A percentile compares a stretch with the other conserved stretches of the same genome.
phyloP scores from a whole-genome alignment of 805 yeast species.

The Dipodascus geniculatus region DNA sequence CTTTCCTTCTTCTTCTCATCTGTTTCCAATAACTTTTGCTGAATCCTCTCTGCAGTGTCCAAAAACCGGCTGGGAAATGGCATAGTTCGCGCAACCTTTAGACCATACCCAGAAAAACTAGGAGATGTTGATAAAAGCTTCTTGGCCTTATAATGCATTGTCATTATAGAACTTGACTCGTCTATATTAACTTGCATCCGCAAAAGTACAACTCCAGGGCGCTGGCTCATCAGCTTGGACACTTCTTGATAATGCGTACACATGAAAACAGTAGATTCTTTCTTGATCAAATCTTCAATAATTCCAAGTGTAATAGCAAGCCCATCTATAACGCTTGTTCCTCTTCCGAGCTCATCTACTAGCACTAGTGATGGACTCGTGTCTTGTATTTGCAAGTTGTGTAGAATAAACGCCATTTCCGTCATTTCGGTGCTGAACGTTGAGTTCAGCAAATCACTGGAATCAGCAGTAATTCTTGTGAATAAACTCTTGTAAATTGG shows the following conservation, averaged over 20 bases:
- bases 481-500: constrained; percentile 81
- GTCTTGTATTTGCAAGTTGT: constrained; percentile 31
- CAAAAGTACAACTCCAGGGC: not conserved
- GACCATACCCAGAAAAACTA: not conserved
- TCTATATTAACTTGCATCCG: not conserved
- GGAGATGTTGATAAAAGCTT: not conserved
- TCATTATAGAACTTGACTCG: not conserved
- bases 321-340: constrained; percentile 90
- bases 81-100: not conserved
- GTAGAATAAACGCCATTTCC: constrained; percentile 69
- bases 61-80: not conserved
- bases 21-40: not conserved
- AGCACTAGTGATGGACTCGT: constrained; percentile 61
- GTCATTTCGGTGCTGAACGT: constrained; percentile 96
- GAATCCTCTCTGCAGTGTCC: not conserved
- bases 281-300: constrained; percentile 65
- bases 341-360: constrained; percentile 92
- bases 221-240: constrained; percentile 41
- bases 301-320: constrained; percentile 97
- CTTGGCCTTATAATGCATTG: not conserved
- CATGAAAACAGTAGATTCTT: constrained; percentile 58
- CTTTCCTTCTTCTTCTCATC: not conserved
- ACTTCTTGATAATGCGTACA: constrained; percentile 90
- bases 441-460: constrained; percentile 61
- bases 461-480: constrained; percentile 94